Conservation (phyloP, 1,284 basidiomycete genomes). For the Anthracocystis walkeri region DNA sequence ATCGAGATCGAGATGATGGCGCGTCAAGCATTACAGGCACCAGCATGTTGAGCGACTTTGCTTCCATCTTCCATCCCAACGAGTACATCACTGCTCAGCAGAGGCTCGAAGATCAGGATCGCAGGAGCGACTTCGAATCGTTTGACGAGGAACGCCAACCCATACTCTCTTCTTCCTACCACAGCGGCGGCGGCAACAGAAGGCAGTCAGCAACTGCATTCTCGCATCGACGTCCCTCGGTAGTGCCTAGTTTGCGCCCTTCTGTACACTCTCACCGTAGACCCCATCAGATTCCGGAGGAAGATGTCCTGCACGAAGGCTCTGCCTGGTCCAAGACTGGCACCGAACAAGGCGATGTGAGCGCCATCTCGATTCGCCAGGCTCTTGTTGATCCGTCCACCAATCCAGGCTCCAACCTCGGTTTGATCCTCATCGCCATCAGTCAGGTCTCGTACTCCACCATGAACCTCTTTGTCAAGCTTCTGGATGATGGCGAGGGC, state of each 20-base stretch:
- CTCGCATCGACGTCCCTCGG: constrained; percentile 30
- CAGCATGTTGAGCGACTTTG: constrained; percentile 49
- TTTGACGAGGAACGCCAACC: constrained; percentile 37
- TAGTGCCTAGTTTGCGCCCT: constrained; percentile 26
- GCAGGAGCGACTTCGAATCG: constrained; percentile 28
- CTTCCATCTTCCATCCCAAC: constrained; percentile 50
- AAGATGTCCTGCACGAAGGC: constrained; percentile 21
- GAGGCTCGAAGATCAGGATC: constrained; percentile 27
- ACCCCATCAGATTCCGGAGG: constrained; percentile 28
- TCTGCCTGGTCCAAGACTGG: constrained; percentile 28
- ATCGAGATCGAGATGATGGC: constrained; percentile 23
- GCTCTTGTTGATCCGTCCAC: constrained; percentile 42
- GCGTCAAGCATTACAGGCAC: constrained; percentile 22
- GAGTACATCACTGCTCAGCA: constrained; percentile 44
- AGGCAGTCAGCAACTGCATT: constrained; percentile 22
- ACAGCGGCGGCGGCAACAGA: constrained; percentile 16
- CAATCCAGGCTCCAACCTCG: constrained; percentile 47
- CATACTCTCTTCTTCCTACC: constrained; percentile 16
- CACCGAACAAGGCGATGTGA: constrained; percentile 25
- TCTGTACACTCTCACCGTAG: constrained; percentile 16
- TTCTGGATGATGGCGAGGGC: constrained; percentile 68
- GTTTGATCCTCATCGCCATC: constrained; percentile 47
- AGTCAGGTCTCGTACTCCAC: constrained; percentile 54
- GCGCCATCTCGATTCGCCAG: constrained; percentile 44
- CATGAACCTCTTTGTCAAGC: constrained; percentile 77